These are phyloP conservation scores for Haematococcus lacustris DNA, from an alignment of 139 green algal genomes.

Conservation along the genomic window DNA sequence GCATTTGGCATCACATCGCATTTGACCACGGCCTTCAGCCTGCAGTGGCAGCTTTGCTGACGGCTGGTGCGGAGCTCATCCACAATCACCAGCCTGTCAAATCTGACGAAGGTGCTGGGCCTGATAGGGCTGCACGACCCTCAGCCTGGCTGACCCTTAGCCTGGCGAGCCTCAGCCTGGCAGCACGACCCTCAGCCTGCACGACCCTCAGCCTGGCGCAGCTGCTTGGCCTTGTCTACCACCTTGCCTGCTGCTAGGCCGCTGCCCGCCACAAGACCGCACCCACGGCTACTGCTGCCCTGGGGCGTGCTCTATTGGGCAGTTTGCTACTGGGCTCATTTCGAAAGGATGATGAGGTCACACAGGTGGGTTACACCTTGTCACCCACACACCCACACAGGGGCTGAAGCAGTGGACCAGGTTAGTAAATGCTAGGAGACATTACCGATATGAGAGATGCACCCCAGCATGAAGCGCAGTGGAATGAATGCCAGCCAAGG, in stretches of 20 bases:
- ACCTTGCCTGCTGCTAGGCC: constrained; percentile 27
- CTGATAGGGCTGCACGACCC: not conserved
- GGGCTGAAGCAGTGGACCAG: not conserved
- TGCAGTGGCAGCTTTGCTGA: constrained; percentile 8
- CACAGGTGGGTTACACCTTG: constrained; percentile 28
- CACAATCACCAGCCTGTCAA: no score
- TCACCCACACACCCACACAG: not conserved
- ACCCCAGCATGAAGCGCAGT: not conserved
- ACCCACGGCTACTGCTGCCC: constrained; percentile 76
- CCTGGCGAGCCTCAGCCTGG: not conserved
- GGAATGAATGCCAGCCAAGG: not conserved
- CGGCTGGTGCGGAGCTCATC: constrained; percentile 5
- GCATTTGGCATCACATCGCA: no score
- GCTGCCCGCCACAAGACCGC: constrained; percentile 53
- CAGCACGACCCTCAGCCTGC: not conserved
- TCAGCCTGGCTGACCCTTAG: not conserved
- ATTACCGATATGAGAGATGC: not conserved
- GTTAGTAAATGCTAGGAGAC: not conserved
- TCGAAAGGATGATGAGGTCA: constrained; percentile 61
- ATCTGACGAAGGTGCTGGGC: not conserved
- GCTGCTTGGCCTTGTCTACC: not conserved
- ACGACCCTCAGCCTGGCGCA: not conserved
- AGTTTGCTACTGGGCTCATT: constrained; percentile 70
- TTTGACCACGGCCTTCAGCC: no score
- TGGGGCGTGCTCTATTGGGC: constrained; percentile 75